phyloP scores from a whole-genome alignment of 345 rosid species.

The Eucalyptus paniculata region DNA sequence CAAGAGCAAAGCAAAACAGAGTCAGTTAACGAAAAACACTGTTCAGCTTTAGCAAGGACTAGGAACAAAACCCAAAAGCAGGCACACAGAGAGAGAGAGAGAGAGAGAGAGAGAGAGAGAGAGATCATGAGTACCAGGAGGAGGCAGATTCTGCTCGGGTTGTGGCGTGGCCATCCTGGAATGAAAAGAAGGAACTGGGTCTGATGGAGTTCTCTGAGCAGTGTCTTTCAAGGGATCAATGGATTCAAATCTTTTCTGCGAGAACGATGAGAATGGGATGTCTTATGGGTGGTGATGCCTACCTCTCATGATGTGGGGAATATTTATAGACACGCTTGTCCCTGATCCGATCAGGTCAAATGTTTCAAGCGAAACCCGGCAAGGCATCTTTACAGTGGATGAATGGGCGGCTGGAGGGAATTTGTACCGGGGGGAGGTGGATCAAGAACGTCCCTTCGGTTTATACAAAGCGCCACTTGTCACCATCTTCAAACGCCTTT shows the following conservation, averaged over 20 bases:
- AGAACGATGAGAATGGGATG: not conserved
- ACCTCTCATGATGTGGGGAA: not conserved
- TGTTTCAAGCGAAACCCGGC: not conserved
- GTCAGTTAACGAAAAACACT: not conserved
- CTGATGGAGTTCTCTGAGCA: not conserved
- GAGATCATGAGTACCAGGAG: not conserved
- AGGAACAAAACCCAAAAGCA: not conserved
- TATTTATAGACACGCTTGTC: not conserved
- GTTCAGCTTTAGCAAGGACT: not conserved
- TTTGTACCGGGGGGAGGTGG: not conserved
- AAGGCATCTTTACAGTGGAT: not conserved
- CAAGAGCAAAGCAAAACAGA: not conserved
- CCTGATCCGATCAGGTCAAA: too few species aligned
- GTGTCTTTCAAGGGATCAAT: not conserved
- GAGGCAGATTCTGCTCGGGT: not conserved
- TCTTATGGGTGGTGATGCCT: not conserved
- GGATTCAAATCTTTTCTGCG: not conserved
- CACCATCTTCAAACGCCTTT: not conserved
- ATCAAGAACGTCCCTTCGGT: not conserved
- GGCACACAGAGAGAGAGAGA: not conserved
- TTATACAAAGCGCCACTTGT: not conserved
- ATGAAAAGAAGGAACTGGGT: not conserved
- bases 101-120: not conserved
- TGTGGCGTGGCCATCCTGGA: not conserved
- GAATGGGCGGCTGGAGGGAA: not conserved